phyloP scores from a whole-genome alignment of 371 early-diverging fungal species.

The Syncephalastrum monosporum region DNA sequence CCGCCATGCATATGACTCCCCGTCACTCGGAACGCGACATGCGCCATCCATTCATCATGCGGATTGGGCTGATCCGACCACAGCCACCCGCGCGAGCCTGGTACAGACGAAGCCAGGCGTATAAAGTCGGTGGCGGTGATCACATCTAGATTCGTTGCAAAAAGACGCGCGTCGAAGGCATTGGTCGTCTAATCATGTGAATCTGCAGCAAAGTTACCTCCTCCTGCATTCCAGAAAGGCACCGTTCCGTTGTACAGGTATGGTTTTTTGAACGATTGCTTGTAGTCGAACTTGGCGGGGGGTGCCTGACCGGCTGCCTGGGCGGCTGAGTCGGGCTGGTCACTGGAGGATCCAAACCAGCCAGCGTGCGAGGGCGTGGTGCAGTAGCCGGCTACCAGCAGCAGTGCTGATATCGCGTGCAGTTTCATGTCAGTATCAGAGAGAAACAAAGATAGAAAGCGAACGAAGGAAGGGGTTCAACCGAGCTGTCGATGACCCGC shows the following conservation, averaged over 20 bases:
- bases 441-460: no score
- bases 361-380: no score
- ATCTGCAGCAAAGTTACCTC: slow-evolving; percentile 34
- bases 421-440: no score
- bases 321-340: no score
- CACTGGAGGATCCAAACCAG: no score
- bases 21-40: slow-evolving; percentile 61
- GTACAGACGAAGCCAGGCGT: slow-evolving; percentile 70
- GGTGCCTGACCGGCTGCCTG: slow-evolving; percentile 12
- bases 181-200: neutral
- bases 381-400: no score
- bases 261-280: slow-evolving; percentile 64
- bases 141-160: slow-evolving; percentile 45
- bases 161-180: neutral
- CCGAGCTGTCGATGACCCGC: no score
- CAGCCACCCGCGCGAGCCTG: slow-evolving; percentile 62
- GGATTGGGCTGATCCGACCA: slow-evolving; percentile 70
- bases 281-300: slow-evolving; percentile 57
- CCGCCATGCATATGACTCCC: slow-evolving; percentile 73
- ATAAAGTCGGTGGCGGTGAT: slow-evolving; percentile 59
- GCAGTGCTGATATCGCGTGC: no score
- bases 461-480: no score
- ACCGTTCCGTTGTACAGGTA: slow-evolving; percentile 53
- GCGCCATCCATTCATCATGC: slow-evolving; percentile 76
- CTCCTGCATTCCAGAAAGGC: slow-evolving; percentile 57